Percentiles rank a stretch among this genome's conserved stretches.
Evolutionary conservation across 345 rosid species (phyloP).

Genomic region (Citrus maxima): DNA sequence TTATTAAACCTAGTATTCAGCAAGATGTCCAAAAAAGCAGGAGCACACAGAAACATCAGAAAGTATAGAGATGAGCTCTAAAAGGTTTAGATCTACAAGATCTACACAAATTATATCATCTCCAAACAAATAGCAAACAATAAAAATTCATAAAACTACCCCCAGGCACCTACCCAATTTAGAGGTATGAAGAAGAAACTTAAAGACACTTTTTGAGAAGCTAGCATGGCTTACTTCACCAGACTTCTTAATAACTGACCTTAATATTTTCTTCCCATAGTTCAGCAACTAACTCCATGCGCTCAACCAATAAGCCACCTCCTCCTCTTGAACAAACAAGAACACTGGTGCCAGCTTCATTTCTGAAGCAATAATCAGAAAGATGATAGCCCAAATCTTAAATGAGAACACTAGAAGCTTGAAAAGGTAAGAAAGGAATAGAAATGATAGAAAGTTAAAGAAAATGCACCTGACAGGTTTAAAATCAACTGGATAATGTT

Average conservation of each 20-base stretch:
- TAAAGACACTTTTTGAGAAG: neutral
- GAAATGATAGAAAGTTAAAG: constrained; percentile 2
- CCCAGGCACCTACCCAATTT: neutral
- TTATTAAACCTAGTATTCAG: neutral
- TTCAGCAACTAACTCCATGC: constrained; percentile 88
- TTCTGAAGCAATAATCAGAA: constrained; percentile 39
- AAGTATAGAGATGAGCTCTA: neutral
- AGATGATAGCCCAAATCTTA: neutral
- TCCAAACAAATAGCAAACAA: neutral
- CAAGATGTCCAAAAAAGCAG: neutral
- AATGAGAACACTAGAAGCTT: neutral
- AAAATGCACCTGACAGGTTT: constrained; percentile 57
- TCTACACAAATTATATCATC: neutral
- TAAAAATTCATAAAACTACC: neutral
- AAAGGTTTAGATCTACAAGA: neutral
- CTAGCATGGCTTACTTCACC: neutral
- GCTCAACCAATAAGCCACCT: constrained; percentile 85
- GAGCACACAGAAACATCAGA: neutral
- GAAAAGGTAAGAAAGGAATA: neutral
- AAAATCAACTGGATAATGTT: constrained; percentile 57
- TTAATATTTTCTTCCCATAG: constrained; percentile 85
- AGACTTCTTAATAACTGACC: constrained; percentile 38
- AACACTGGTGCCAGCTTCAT: constrained; percentile 53
- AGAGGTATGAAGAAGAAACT: neutral
- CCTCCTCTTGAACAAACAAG: constrained; percentile 99